Conservation (phyloP, 139 green algal genomes). For the Tetradesmus obliquus region DNA sequence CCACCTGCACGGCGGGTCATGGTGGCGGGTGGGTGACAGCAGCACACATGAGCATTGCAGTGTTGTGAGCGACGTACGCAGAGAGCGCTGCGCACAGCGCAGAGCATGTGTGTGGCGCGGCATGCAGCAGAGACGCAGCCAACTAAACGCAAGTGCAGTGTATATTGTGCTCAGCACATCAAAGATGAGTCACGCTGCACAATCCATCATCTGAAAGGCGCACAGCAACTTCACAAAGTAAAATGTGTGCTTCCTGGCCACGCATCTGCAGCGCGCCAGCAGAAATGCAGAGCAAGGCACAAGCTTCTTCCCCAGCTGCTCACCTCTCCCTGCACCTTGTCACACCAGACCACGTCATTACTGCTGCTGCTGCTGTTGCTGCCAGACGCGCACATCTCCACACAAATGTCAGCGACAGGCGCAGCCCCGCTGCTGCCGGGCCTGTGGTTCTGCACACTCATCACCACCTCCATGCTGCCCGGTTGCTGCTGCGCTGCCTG, state of each 20-base stretch:
- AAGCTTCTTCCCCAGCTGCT: neutral
- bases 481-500: slow-evolving; percentile 17
- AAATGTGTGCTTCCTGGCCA: too few species aligned
- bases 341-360: neutral
- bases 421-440: neutral
- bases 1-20: neutral
- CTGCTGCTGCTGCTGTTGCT: neutral
- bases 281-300: neutral
- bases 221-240: too few species aligned
- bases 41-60: too few species aligned
- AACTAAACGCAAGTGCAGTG: neutral
- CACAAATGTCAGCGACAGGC: neutral
- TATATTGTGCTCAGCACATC: neutral
- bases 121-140: neutral
- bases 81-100: neutral
- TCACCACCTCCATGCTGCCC: neutral
- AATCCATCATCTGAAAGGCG: too few species aligned
- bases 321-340: slow-evolving; percentile 31
- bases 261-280: too few species aligned
- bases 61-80: too few species aligned
- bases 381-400: neutral
- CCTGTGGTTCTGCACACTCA: neutral
- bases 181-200: neutral
- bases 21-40: too few species aligned
- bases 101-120: neutral